Percentiles rank a stretch among this genome's conserved stretches.
Conservation (phyloP, 768 basidiomycete genomes). For the Nidularia pulvinata region DNA sequence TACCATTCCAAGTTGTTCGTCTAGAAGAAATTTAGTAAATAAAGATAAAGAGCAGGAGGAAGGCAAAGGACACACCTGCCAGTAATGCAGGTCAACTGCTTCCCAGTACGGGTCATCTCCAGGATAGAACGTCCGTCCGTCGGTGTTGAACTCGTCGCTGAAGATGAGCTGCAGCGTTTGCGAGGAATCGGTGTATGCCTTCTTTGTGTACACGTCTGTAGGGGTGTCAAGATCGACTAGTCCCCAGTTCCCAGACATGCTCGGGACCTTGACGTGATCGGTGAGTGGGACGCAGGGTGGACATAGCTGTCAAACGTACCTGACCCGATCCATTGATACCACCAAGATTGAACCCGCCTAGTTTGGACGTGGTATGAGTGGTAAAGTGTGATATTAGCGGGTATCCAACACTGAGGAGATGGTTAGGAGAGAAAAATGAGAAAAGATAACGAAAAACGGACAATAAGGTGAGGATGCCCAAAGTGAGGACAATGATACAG, state of each 20-base stretch:
- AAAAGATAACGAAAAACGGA: conserved; percentile 36
- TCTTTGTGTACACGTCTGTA: conserved; percentile 37
- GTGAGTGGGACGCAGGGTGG: too few species aligned
- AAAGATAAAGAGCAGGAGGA: too few species aligned
- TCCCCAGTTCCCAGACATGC: conserved; percentile 46
- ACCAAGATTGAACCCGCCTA: conserved; percentile 60
- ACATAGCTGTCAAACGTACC: too few species aligned
- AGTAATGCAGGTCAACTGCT: conserved; percentile 55
- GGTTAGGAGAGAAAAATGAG: neutral
- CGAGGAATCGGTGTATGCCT: conserved; percentile 47
- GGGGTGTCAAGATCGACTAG: conserved; percentile 77
- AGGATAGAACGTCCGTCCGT: conserved; percentile 60
- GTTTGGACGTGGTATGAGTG: conserved; percentile 24
- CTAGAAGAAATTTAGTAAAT: conserved; percentile 29
- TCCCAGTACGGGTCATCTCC: conserved; percentile 58
- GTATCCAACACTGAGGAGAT: conserved; percentile 22
- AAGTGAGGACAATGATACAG: conserved; percentile 48
- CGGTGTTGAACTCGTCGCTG: conserved; percentile 71
- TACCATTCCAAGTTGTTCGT: conserved; percentile 89
- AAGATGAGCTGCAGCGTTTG: conserved; percentile 54
- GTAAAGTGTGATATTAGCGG: conserved; percentile 41
- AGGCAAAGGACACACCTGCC: too few species aligned
- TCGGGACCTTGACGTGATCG: too few species aligned
- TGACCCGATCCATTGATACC: conserved; percentile 69
- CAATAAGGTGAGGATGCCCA: conserved; percentile 43